Evolutionary conservation across 257 asterid genomes (phyloP).

Genomic region (Mitragyna speciosa): DNA sequence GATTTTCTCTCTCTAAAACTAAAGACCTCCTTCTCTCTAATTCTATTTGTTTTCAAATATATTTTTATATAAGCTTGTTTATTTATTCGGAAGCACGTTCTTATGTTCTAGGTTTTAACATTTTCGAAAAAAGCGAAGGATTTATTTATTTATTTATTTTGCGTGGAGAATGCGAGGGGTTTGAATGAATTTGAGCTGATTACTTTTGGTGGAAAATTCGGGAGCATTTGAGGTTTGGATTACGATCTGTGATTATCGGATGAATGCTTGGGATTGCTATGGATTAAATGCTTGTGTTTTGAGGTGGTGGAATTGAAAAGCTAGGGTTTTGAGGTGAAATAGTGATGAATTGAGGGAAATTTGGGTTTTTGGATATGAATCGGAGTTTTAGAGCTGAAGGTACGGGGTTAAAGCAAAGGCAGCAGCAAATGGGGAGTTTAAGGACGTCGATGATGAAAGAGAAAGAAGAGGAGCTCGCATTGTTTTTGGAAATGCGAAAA

Average conservation of each 20-base stretch:
- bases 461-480: constrained; percentile 82
- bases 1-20: constrained; percentile 7
- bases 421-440: constrained; percentile 50
- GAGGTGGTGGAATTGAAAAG: constrained; percentile 18
- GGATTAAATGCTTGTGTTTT: constrained; percentile 15
- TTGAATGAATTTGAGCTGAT: constrained; percentile 43
- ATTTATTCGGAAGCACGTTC: neutral
- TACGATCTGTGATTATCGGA: constrained; percentile 40
- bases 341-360: constrained; percentile 28
- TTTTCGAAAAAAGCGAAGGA: constrained; percentile 11
- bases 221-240: constrained; percentile 33
- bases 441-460: constrained; percentile 53
- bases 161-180: constrained; percentile 22
- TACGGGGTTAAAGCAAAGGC: constrained; percentile 14
- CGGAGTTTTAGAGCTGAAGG: constrained; percentile 72
- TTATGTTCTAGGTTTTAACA: constrained; percentile 5
- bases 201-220: constrained; percentile 17
- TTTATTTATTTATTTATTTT: neutral
- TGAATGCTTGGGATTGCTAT: neutral
- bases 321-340: constrained; percentile 42
- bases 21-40: neutral
- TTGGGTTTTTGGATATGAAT: constrained; percentile 49
- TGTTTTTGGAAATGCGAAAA: constrained; percentile 86
- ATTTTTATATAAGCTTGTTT: neutral
- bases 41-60: neutral